Base-by-base conservation (phyloP, 2,329 filamentous ascomycete genomes). In the Alternaria conjuncta region DNA sequence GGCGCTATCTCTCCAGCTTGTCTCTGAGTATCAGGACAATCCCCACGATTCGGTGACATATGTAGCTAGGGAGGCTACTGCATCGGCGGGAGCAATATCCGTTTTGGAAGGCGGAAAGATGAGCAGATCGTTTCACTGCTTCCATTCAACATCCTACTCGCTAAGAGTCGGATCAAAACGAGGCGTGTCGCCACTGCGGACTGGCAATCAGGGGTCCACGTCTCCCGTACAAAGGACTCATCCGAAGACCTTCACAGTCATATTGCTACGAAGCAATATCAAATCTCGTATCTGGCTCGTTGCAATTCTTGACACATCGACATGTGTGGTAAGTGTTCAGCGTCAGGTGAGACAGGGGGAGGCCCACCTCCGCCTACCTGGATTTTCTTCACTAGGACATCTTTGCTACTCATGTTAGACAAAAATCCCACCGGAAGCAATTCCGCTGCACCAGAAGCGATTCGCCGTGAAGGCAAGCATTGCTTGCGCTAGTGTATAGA, bases 1-100 rank as follows among this genome's bases (percentile, higher is more conserved):
- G 36, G 32, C 60, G 44, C 32, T 55, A 54, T 51, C 45, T 55
- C 26, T 60, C 18, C 44, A 49, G 50, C 32, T 50, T 44, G 50
- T 25, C 13, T 44, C 53, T 43, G 44, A 30, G 46, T 26, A 60
- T 21, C 44, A 60, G 49, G 45, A 25, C 11, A 44, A 5, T 63
- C 44, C n/a, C 26, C 32, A 60, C 25, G 21, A 25, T 23, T 50
- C 20, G 55, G 41, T 21, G 30, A 44, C 44, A 49, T 49, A 49
- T 28, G 43, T 32, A 55, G 21, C 55, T 47, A 20, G 7, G 4
- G 41, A 44, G 30, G 45, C 41, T 50, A n/a, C 20, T 45, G 53
- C 18, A 55, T n/a, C 25, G 50, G 43, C 21, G 45, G 21, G 15
- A 55, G n/a, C 20, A 30, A 41, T 9, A 13, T 32, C 44, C 45